Evolutionary conservation across 768 basidiomycete species (phyloP).

Genomic region (Kwoniella pini): DNA sequence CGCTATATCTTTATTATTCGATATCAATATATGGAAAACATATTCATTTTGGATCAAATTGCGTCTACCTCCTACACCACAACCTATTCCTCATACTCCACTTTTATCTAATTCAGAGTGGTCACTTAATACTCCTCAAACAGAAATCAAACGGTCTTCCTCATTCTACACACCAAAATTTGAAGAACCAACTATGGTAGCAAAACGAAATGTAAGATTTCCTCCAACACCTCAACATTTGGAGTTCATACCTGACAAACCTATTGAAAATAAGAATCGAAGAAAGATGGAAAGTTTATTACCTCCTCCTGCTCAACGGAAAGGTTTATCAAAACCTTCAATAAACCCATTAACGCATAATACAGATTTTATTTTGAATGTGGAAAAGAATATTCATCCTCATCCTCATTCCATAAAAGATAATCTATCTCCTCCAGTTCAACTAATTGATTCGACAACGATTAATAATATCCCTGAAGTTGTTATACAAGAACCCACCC

Average conservation of each 20-base stretch:
- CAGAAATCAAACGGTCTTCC: neutral
- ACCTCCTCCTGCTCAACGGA: neutral
- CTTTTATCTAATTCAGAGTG: neutral
- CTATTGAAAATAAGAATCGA: neutral
- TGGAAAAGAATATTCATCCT: conserved; percentile 1
- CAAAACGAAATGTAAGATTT: conserved; percentile 1
- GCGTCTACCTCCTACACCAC: neutral
- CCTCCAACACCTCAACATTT: conserved; percentile 5
- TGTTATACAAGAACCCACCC: neutral
- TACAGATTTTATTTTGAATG: neutral
- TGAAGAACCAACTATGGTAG: neutral
- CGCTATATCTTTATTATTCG: neutral
- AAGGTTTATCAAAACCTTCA: too few relatives aligned
- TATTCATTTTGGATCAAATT: conserved; percentile 2
- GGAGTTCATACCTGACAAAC: conserved; percentile 1
- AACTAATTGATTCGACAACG: neutral
- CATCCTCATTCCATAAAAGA: conserved; percentile 7
- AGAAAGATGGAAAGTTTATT: conserved; percentile 3
- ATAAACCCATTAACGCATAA: too few relatives aligned
- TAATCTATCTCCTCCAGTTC: neutral
- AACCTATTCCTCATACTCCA: neutral
- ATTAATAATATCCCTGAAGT: neutral
- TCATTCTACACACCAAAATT: neutral
- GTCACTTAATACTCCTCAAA: too few relatives aligned
- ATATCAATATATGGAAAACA: neutral